phyloP scores from a whole-genome alignment of 371 early-diverging fungal species.

The Rhizopus sp. region DNA sequence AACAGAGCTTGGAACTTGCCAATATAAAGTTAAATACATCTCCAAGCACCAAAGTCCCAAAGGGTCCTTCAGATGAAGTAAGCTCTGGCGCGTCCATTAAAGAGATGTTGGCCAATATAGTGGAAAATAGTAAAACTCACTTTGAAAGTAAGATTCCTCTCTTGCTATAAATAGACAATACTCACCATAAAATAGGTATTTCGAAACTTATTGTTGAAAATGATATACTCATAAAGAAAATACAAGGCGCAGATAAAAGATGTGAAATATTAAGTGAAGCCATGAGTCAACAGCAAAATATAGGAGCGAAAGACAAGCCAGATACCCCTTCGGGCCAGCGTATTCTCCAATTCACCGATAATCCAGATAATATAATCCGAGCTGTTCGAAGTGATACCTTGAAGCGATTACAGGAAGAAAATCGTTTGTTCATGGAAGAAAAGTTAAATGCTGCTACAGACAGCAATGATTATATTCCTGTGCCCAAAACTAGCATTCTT shows the following conservation, averaged over 20 bases:
- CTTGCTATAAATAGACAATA: no score
- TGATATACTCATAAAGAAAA: background rate
- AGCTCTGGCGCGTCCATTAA: slow-evolving; percentile 1
- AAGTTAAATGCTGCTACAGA: slow-evolving; percentile 25
- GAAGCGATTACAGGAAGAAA: slow-evolving; percentile 62
- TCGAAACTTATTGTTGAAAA: background rate
- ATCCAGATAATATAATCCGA: slow-evolving; percentile 68
- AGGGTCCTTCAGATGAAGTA: slow-evolving; percentile 15
- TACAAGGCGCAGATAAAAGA: background rate
- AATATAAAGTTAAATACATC: background rate
- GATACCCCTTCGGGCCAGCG: slow-evolving; percentile 13
- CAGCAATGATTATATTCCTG: slow-evolving; percentile 24
- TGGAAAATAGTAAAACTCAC: background rate
- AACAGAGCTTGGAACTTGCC: background rate
- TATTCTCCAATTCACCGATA: slow-evolving; percentile 71
- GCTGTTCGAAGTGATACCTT: slow-evolving; percentile 68
- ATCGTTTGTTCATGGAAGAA: slow-evolving; percentile 24
- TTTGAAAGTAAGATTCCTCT: slow-evolving; percentile 1
- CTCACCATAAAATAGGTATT: no score
- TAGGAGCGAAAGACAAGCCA: no score
- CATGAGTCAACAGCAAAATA: no score
- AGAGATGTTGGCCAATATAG: slow-evolving; percentile 5
- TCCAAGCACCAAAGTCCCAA: background rate
- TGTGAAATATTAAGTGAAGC: background rate
- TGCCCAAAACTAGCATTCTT: slow-evolving; percentile 58